phyloP scores from a whole-genome alignment of 1,139 yeast species.

The Taphrina confusa region DNA sequence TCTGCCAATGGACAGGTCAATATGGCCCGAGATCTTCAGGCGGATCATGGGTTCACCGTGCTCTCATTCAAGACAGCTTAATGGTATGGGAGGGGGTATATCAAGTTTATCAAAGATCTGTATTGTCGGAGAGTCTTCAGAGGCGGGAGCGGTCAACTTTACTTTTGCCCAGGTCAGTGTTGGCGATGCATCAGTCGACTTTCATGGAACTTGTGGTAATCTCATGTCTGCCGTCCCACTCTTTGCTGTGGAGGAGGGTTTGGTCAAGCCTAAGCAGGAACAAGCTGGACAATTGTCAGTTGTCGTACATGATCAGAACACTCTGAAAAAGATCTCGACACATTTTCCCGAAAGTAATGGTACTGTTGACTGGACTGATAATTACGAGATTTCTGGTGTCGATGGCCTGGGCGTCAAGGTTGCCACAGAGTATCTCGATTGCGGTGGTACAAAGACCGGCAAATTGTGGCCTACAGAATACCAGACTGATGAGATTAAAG shows the following conservation, averaged over 20 bases:
- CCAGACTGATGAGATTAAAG: neutral
- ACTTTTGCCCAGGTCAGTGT: constrained; percentile 17
- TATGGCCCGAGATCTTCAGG: constrained; percentile 15
- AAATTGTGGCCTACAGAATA: constrained; percentile 8
- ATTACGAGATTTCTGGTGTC: constrained; percentile 3
- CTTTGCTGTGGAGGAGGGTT: constrained; percentile 17
- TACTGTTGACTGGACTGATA: constrained; percentile 5
- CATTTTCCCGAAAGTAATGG: constrained; percentile 1
- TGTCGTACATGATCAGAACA: neutral
- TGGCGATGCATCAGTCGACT: neutral
- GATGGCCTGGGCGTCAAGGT: constrained; percentile 12
- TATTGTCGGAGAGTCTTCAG: neutral
- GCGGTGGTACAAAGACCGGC: constrained; percentile 18
- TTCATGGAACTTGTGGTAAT: constrained; percentile 16
- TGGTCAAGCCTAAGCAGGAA: neutral
- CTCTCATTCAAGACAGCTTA: constrained; percentile 2
- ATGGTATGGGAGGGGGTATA: constrained; percentile 21
- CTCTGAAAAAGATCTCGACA: neutral
- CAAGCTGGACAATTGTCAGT: neutral
- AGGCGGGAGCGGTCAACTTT: neutral
- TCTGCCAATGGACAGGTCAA: constrained; percentile 1
- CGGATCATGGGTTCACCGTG: constrained; percentile 23
- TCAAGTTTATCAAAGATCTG: constrained; percentile 17
- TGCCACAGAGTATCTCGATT: constrained; percentile 11
- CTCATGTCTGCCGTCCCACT: constrained; percentile 14